Evolutionary conservation across 2,329 filamentous ascomycete species (phyloP).

Genomic region (Fusarium tuaranense): DNA sequence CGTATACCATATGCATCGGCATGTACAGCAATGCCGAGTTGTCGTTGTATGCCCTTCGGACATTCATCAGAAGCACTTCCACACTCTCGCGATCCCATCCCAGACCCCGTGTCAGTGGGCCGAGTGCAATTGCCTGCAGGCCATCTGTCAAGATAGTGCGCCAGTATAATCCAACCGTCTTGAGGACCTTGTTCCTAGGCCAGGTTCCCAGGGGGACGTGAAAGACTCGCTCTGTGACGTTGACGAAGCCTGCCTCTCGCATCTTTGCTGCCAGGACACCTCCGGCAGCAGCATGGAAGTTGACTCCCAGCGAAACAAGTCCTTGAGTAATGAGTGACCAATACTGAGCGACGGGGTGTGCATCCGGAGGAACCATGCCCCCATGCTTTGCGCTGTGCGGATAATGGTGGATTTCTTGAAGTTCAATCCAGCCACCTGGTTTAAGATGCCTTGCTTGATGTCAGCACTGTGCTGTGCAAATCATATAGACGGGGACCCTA

Average conservation of each 20-base stretch:
- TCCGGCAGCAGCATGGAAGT: constrained; percentile 58
- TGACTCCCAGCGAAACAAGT: constrained; percentile 57
- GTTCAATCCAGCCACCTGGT: constrained; percentile 66
- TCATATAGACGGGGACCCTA: constrained; percentile 15
- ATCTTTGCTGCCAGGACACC: constrained; percentile 58
- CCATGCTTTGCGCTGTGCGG: constrained; percentile 58
- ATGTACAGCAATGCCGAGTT: constrained; percentile 62
- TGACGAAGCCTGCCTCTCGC: constrained; percentile 63
- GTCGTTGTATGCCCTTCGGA: constrained; percentile 61
- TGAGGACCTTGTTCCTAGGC: constrained; percentile 63
- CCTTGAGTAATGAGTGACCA: constrained; percentile 60
- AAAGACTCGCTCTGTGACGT: constrained; percentile 62
- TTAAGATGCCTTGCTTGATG: constrained; percentile 57
- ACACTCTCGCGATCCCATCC: constrained; percentile 62
- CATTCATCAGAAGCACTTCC: constrained; percentile 60
- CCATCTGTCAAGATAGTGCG: constrained; percentile 62
- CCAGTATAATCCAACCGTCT: constrained; percentile 65
- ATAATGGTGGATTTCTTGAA: constrained; percentile 65
- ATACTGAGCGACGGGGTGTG: constrained; percentile 58
- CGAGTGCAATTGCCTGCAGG: constrained; percentile 63
- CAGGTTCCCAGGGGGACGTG: constrained; percentile 67
- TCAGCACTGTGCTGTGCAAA: background rate
- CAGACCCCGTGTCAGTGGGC: constrained; percentile 63
- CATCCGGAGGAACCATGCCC: constrained; percentile 50
- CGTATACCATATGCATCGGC: constrained; percentile 67